Conservation (phyloP, 2,329 filamentous ascomycete species). For the Chaetomiaceae sp. region DNA sequence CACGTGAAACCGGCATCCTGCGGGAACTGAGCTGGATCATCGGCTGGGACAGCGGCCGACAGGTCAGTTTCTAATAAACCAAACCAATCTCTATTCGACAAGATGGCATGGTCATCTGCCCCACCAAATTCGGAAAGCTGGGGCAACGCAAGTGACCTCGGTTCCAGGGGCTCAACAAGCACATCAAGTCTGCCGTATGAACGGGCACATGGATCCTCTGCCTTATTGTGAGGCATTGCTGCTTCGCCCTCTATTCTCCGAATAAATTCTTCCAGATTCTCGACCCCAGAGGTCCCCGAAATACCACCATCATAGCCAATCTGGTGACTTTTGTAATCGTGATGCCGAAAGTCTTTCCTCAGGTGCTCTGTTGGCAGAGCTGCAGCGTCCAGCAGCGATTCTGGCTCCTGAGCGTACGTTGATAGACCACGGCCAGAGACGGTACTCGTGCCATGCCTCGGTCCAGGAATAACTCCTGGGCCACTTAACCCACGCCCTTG, state of each 20-base stretch:
- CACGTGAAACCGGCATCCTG: too few relatives aligned
- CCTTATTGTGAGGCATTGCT: neutral
- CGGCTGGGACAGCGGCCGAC: neutral
- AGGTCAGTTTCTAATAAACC: neutral
- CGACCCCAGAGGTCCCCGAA: neutral
- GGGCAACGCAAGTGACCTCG: too few relatives aligned
- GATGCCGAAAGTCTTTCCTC: neutral
- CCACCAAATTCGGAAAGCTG: neutral
- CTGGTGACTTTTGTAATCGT: neutral
- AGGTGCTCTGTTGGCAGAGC: neutral
- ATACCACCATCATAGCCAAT: neutral
- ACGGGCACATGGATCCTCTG: neutral
- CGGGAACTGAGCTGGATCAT: neutral
- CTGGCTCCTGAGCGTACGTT: neutral
- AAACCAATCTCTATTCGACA: neutral
- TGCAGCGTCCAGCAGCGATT: neutral
- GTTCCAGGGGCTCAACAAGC: neutral
- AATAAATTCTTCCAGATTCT: slow-evolving; percentile 14
- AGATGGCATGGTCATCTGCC: neutral
- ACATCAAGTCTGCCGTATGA: neutral
- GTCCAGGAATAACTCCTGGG: too few relatives aligned
- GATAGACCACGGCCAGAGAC: neutral
- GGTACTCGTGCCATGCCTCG: too few relatives aligned
- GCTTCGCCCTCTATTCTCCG: slow-evolving; percentile 33
- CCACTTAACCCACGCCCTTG: too few relatives aligned